Evolutionary conservation across 1,139 yeast species (phyloP).

Genomic region (Kurtzmaniella natalensis): DNA sequence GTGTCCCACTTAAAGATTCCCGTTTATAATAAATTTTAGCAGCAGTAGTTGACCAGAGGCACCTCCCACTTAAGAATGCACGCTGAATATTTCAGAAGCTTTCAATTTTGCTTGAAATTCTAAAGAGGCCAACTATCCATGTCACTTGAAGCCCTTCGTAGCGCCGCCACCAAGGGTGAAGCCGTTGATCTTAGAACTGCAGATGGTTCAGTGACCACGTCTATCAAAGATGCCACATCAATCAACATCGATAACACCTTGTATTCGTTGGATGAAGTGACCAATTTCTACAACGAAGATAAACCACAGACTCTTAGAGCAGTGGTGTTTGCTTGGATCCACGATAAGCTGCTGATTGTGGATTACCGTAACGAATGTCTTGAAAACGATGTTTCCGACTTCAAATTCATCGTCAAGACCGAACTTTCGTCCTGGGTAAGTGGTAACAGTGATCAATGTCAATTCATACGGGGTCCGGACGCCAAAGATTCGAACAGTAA

Average conservation of each 20-base stretch:
- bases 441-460: constrained; percentile 59
- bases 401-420: constrained; percentile 81
- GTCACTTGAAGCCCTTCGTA: constrained; percentile 9
- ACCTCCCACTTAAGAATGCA: no score
- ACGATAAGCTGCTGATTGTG: constrained; percentile 70
- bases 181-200: constrained; percentile 22
- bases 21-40: no score
- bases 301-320: constrained; percentile 51
- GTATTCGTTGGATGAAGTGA: constrained; percentile 38
- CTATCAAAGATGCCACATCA: constrained; percentile 34
- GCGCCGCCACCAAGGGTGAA: constrained; percentile 21
- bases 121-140: no score
- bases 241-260: constrained; percentile 26
- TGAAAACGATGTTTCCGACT: constrained; percentile 57
- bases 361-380: constrained; percentile 78
- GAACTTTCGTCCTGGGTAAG: constrained; percentile 79
- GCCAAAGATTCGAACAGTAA: constrained; percentile 9
- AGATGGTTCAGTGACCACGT: constrained; percentile 18
- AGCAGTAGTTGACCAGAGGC: no score
- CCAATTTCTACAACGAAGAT: constrained; percentile 57
- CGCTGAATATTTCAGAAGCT: no score
- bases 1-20: no score
- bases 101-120: no score
- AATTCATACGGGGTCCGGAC: constrained; percentile 33
- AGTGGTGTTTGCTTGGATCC: constrained; percentile 77